Base-by-base conservation (phyloP, 805 yeast species). In the Dipodascopsis uninucleata region DNA sequence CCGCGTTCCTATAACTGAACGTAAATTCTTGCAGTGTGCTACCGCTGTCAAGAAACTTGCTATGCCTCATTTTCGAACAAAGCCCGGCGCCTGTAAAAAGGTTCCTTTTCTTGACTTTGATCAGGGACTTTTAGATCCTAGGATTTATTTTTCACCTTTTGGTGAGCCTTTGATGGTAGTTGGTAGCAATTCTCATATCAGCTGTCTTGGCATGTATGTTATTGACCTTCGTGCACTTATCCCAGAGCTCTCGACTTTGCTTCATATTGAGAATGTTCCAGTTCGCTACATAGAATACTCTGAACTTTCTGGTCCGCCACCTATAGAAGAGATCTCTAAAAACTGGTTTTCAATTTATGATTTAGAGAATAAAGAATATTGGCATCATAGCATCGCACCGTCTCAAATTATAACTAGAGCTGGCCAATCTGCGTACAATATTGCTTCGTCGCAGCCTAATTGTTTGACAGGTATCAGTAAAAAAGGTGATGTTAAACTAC, bases 141-240 rank as follows among this genome's bases (percentile, higher is more conserved):
- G 46, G 5, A 32, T 37, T n/a, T 42, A 20, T 28, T 42, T 40
- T 31, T 42, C 46, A 28, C 42, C 46, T 12, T 36, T 36, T 23
- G 46, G 46, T 17, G 46, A 42, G 45, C 46, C 46, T 9, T 16
- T 42, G 31, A 42, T 42, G 46, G 31, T 42, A n/a, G 41, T 42
- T 21, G 46, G 46, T 5, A 18, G 37, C 5, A 42, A 42, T 32
- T 5, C 33, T 8, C 46, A 42, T 14, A n/a, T 18, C 31, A 23
- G 24, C 14, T 42, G 46, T 20, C 39, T 42, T 5, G 46, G 46
- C 20, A n/a, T 36, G 28, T 42, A 42, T 26, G 28, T 42, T 12
- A 42, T 42, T n/a, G 46, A 42, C 20, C 36, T 42, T 31, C 46
- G 46, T 9, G 46, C 24, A n/a, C 31, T 42, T n/a, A 22, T 28